Conservation (phyloP, 2,329 filamentous ascomycete species). For the Phoma sp. region DNA sequence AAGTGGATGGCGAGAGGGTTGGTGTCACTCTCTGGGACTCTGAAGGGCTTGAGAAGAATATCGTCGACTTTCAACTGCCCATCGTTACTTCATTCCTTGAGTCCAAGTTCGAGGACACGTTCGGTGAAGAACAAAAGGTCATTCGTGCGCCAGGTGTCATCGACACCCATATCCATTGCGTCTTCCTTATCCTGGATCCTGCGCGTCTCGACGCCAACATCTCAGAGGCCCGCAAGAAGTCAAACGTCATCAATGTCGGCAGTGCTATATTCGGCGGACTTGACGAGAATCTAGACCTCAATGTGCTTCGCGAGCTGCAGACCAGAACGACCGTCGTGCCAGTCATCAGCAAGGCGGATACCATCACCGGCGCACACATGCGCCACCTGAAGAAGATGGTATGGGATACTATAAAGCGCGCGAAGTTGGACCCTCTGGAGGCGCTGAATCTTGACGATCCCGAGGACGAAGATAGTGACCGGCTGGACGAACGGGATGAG, state of each 20-base stretch:
- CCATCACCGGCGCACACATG: slow-evolving; percentile 96
- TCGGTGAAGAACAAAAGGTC: slow-evolving; percentile 97
- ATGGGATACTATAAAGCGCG: slow-evolving; percentile 84
- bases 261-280: slow-evolving; percentile 69
- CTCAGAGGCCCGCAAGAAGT: slow-evolving; percentile 66
- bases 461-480: slow-evolving; percentile 64
- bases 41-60: slow-evolving; percentile 89
- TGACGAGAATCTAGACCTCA: slow-evolving; percentile 88
- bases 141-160: slow-evolving; percentile 89
- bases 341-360: slow-evolving; percentile 95
- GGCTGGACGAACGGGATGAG: slow-evolving; percentile 60
- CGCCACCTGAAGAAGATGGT: slow-evolving; percentile 87
- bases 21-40: slow-evolving; percentile 97
- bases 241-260: slow-evolving; percentile 56
- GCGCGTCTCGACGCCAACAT: slow-evolving; percentile 84
- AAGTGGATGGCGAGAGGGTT: slow-evolving; percentile 89
- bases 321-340: slow-evolving; percentile 96
- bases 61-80: slow-evolving; percentile 91
- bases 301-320: slow-evolving; percentile 85
- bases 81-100: slow-evolving; percentile 93
- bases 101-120: slow-evolving; percentile 98
- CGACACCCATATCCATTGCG: slow-evolving; percentile 97
- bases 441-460: slow-evolving; percentile 82
- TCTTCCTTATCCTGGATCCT: slow-evolving; percentile 91
- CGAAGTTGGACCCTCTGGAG: slow-evolving; percentile 87